Evolutionary conservation across 2,329 filamentous ascomycete genomes (phyloP), one percentile per base, ranked within the genome.

Genomic region (Cladosporium phlei): DNA sequence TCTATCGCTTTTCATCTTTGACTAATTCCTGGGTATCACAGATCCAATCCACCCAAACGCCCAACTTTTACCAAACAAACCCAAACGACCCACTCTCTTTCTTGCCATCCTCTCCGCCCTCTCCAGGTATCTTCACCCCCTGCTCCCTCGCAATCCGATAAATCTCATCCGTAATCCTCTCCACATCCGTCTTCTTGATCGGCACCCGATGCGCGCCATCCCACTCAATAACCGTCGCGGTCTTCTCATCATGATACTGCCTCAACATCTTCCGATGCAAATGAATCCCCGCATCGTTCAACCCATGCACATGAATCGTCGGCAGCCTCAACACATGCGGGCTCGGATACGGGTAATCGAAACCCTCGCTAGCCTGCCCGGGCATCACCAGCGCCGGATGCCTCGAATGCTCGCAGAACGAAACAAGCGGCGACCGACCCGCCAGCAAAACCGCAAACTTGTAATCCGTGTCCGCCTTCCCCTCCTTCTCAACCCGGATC

Each of bases 121-220:
- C 39, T 14, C 10, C 30, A 3, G 40, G 40, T 30, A 68, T 61
- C 19, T 58, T 50, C 8, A 72, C 61, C n/a, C 73, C 73, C n/a
- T 72, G 72, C 53, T 71, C 64, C 54, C 67, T 68, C 3, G 76
- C 76, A 28, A 80, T 59, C 19, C 71, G 67, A 27, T 80, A 62
- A 22, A 82, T 76, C 38, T 73, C 70, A 9, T 69, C 64, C 9
- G 77, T 69, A 9, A 86, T 68, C 8, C 64, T 69, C 38, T 77
- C 70, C 3, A 89, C 83, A 63, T 89, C 85, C 22, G 65, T 67
- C 17, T 67, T 70, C 69, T 85, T 86, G 49, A 90, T 74, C 2
- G 85, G 83, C 38, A 91, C 70, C 5, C 86, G 69, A 62, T 91
- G 86, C 1, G 73, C 75, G 0, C 84, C 86, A 48, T 86, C 76